Evolutionary conservation across 176 grass and related monocot species (phyloP).

Genomic region (Eragrostis curvula): DNA sequence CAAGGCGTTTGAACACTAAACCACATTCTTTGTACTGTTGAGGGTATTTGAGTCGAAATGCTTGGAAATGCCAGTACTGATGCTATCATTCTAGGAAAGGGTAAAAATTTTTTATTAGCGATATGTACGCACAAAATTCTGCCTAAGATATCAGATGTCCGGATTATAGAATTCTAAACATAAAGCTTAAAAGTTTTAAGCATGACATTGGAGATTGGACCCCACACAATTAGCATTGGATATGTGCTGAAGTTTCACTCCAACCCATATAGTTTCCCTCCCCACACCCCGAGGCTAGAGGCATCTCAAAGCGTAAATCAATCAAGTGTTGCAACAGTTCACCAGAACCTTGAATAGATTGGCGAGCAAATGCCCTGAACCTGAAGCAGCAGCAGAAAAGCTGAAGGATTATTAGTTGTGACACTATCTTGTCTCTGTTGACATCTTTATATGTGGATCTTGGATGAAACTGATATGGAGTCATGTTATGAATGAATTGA

Average conservation of each 20-base stretch:
- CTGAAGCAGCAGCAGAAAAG: neutral
- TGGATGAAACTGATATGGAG: neutral
- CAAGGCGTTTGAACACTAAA: neutral
- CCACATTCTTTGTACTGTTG: neutral
- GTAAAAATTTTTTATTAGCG: neutral
- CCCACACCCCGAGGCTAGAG: too few relatives aligned
- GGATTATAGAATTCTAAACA: neutral
- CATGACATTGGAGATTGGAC: neutral
- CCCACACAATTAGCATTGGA: neutral
- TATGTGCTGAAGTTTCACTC: too few relatives aligned
- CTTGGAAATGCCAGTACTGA: neutral
- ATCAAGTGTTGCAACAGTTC: neutral
- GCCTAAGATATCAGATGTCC: neutral
- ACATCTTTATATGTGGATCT: neutral
- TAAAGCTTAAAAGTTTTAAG: neutral
- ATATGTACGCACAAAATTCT: neutral
- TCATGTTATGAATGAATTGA: neutral
- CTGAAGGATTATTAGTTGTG: neutral
- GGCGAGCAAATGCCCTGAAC: neutral
- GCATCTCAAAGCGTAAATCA: neutral
- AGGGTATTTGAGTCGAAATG: neutral
- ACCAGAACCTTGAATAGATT: neutral
- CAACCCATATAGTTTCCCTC: neutral
- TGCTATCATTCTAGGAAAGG: neutral
- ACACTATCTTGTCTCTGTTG: neutral